Evolutionary conservation across 208 protist species (phyloP).

Genomic region (Acanthamoeba sp.): DNA sequence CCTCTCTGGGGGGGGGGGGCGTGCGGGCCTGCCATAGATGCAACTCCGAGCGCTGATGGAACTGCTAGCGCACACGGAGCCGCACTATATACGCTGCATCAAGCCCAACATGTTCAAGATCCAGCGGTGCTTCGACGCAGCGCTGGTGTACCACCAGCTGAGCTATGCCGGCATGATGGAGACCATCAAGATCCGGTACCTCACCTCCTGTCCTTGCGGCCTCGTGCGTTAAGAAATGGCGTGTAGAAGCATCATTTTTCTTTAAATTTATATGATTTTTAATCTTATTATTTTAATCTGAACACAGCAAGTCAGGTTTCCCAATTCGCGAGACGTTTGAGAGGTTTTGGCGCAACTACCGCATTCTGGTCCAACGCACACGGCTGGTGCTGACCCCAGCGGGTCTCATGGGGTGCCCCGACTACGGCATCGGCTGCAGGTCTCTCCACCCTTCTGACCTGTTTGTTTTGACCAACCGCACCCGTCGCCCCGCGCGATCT

Average conservation of each 20-base stretch:
- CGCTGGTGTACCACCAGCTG: constrained; percentile 52
- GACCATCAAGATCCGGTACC: constrained; percentile 79
- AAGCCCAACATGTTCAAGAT: constrained; percentile 88
- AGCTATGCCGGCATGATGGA: constrained; percentile 83
- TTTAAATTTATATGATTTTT: background rate
- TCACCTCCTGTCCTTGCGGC: too few species aligned
- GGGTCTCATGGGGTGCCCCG: background rate
- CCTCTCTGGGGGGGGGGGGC: too few species aligned
- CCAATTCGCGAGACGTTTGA: constrained; percentile 61
- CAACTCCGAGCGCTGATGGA: constrained; percentile 81
- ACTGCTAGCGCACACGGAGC: constrained; percentile 87
- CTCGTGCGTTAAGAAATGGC: background rate
- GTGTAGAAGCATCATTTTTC: background rate
- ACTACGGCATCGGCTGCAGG: background rate
- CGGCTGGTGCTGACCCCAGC: background rate
- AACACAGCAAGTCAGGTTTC: constrained; percentile 63
- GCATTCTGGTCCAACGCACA: background rate
- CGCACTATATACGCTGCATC: constrained; percentile 97
- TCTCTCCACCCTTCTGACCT: too few species aligned
- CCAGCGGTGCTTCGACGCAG: background rate
- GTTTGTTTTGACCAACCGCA: too few species aligned
- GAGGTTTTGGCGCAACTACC: background rate
- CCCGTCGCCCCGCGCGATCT: background rate
- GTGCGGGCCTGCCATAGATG: constrained; percentile 65
- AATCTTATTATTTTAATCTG: background rate